Conservation (phyloP, 2,329 filamentous ascomycete species). For the Aureobasidium leucospermi region DNA sequence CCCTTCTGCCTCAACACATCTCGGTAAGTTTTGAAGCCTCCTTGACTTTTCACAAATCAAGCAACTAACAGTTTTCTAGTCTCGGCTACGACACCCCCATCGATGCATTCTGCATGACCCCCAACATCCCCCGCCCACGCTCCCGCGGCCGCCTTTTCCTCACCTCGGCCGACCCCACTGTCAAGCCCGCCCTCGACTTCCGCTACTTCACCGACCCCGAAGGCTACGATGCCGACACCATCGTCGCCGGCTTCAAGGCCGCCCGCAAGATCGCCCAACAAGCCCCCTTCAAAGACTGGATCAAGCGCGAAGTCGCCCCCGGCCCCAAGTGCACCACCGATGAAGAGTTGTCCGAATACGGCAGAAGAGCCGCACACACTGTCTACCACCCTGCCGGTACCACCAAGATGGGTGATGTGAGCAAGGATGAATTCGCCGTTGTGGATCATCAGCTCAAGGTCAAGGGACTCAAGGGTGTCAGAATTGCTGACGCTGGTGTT, state of each 20-base stretch:
- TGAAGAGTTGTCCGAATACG: conserved; percentile 75
- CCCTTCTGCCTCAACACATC: conserved; percentile 82
- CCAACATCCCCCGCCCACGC: conserved; percentile 78
- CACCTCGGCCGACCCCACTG: conserved; percentile 63
- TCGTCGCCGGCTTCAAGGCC: conserved; percentile 65
- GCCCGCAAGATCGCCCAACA: conserved; percentile 65
- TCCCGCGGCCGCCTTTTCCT: conserved; percentile 72
- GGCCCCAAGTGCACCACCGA: conserved; percentile 67
- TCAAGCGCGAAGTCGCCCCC: conserved; percentile 74
- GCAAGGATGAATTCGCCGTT: conserved; percentile 63
- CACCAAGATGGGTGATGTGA: conserved; percentile 78
- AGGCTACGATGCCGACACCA: conserved; percentile 78
- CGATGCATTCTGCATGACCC: conserved; percentile 88
- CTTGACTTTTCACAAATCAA: neutral
- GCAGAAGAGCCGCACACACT: conserved; percentile 72
- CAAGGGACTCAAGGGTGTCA: conserved; percentile 62
- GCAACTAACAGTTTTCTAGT: neutral
- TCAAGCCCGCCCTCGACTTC: conserved; percentile 81
- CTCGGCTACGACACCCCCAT: conserved; percentile 66
- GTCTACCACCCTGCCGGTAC: conserved; percentile 88
- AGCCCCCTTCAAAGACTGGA: conserved; percentile 72
- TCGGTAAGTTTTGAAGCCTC: conserved; percentile 25
- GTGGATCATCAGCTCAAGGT: conserved; percentile 71
- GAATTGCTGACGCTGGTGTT: conserved; percentile 79
- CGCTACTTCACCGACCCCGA: conserved; percentile 82